Percentiles rank a stretch among this genome's conserved stretches.
Conservation (phyloP, 2,329 filamentous ascomycete species). For the Eutypella sp. region DNA sequence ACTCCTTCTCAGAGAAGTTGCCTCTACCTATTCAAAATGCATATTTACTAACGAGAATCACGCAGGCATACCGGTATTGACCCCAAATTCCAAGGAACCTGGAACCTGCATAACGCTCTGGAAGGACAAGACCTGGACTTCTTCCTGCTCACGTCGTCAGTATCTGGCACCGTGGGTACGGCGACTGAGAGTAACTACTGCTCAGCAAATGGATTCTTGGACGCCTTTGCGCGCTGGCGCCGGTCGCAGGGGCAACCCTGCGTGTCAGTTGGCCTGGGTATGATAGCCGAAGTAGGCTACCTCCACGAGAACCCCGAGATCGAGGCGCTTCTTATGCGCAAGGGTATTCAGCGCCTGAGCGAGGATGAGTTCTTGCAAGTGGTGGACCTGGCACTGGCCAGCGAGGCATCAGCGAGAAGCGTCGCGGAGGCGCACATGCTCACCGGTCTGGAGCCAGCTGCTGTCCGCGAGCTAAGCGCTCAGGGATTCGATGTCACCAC, state of each 20-base stretch:
- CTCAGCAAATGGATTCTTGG: slow-evolving; percentile 32
- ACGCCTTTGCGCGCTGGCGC: slow-evolving; percentile 26
- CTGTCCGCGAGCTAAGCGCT: not conserved
- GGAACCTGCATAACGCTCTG: slow-evolving; percentile 19
- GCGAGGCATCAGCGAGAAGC: too few relatives aligned
- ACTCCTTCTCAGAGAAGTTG: too few relatives aligned
- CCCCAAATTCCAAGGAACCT: slow-evolving; percentile 17
- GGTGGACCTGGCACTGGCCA: slow-evolving; percentile 16
- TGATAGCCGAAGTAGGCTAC: slow-evolving; percentile 32
- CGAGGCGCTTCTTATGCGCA: slow-evolving; percentile 11
- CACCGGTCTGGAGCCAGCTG: not conserved
- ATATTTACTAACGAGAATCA: too few relatives aligned
- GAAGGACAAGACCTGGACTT: slow-evolving; percentile 25
- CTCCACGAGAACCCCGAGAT: slow-evolving; percentile 26
- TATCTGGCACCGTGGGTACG: slow-evolving; percentile 24
- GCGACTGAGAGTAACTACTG: slow-evolving; percentile 32
- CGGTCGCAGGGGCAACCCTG: slow-evolving; percentile 19
- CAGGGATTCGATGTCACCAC: not conserved
- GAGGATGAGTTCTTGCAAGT: slow-evolving; percentile 21
- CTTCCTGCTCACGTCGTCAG: slow-evolving; percentile 24
- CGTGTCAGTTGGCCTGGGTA: slow-evolving; percentile 20
- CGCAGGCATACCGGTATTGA: slow-evolving; percentile 18
- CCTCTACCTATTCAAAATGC: too few relatives aligned
- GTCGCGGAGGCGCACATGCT: not conserved
- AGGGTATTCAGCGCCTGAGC: slow-evolving; percentile 16